Evolutionary conservation across 169 alveolate genomes (phyloP).

Genomic region (Perkinsus marinus): DNA sequence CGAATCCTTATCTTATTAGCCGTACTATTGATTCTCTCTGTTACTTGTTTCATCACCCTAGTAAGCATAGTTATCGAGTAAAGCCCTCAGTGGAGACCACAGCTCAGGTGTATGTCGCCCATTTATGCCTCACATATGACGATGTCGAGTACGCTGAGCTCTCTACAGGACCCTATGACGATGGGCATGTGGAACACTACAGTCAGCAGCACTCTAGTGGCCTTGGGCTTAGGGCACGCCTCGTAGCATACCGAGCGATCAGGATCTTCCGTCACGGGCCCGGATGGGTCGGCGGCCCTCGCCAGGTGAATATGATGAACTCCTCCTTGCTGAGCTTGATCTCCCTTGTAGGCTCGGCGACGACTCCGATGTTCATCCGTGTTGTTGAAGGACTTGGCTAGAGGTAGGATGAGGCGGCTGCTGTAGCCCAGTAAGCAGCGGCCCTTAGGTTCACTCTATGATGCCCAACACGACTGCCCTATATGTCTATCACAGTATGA

Average conservation of each 20-base stretch:
- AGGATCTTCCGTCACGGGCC: not conserved
- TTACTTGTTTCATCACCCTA: not conserved
- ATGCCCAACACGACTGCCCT: not conserved
- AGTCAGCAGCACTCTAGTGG: not conserved
- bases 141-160: not conserved
- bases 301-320: not conserved
- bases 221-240: not conserved
- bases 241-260: not conserved
- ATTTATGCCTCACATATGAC: not conserved
- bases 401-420: not conserved
- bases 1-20: not conserved
- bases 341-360: not conserved
- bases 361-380: not conserved
- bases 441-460: not conserved
- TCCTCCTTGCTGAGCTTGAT: not conserved
- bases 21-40: not conserved
- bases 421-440: not conserved
- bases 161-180: not conserved
- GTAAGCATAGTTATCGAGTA: not conserved
- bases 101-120: not conserved
- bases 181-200: not conserved
- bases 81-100: not conserved
- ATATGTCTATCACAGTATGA: not conserved
- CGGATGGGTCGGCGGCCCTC: too few relatives aligned
- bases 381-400: not conserved